Base-by-base conservation (phyloP, 1,139 yeast genomes). In the Diutina neorugosa region DNA sequence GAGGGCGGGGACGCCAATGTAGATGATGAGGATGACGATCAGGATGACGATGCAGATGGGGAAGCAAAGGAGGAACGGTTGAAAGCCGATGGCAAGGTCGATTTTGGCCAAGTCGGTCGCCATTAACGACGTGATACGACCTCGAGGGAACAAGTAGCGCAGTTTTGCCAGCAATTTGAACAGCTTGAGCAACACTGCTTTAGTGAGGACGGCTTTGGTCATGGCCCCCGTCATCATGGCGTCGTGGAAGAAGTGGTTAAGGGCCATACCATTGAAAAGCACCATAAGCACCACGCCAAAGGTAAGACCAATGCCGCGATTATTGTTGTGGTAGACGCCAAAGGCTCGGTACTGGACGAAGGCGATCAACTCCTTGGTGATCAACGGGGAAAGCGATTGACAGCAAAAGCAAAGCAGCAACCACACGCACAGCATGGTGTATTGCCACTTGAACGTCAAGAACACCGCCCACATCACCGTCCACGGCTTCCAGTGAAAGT, bases 211-310 rank as follows among this genome's bases (percentile, higher is more conserved):
- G 40, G 75, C 68, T 60, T 73, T 74, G 44, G 67, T 58, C 56
- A 69, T 72, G n/a, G 78, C 78, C 23, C 78, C 79, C n/a, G 73
- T 66, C 52, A 73, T 64, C 78, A 73, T 74, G 44, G 78, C 69
- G 54, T 66, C 66, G 57, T 73, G 76, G 63, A 72, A 73, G 55
- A 65, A 72, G 56, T 74, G 79, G 60, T 74, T 74, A 48, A 73
- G 61, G 49, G 71, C 64, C 54, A 74, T 62, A 16, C 78, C 78
- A 58, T 73, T 74, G 52, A 71, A 55, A 54, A 71, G 68, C 52
- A 73, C 69, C 55, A 74, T 64, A 2, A 64, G 59, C 52, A 71
- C 76, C 0, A 77, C 65, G n/a, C 70, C 74, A 51, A 74, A 52
- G 31, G 77, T 70, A 55, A 67, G 74, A 8, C 74, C 77, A 16